Evolutionary conservation across 352 stramenopile species (phyloP).

Genomic region (Pythium graminicola): DNA sequence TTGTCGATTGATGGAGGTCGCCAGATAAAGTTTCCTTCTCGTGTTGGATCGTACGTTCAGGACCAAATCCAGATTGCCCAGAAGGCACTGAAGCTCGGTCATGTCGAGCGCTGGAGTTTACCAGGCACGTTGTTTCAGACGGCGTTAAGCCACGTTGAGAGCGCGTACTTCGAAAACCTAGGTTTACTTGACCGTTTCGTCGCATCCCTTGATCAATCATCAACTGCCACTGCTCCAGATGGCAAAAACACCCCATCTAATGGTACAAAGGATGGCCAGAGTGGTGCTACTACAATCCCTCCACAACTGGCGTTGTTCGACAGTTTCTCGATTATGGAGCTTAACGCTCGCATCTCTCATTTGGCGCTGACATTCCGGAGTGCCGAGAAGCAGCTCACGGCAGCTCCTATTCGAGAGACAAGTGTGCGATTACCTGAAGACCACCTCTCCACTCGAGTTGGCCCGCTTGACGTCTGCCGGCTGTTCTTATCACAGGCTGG

Average conservation of each 20-base stretch:
- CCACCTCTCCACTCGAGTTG: slow-evolving; percentile 45
- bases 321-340: slow-evolving; percentile 82
- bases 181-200: slow-evolving; percentile 79
- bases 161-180: slow-evolving; percentile 56
- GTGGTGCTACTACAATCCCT: slow-evolving; percentile 34
- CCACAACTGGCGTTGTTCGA: slow-evolving; percentile 77
- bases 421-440: slow-evolving; percentile 26
- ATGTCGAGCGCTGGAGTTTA: slow-evolving; percentile 22
- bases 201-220: slow-evolving; percentile 45
- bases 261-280: background rate
- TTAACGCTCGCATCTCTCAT: slow-evolving; percentile 74
- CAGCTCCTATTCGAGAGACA: slow-evolving; percentile 37
- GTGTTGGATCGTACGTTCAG: slow-evolving; percentile 47
- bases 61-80: slow-evolving; percentile 61
- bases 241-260: slow-evolving; percentile 17
- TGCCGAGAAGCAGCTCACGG: slow-evolving; percentile 25
- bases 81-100: slow-evolving; percentile 20
- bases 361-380: slow-evolving; percentile 24
- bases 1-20: slow-evolving; percentile 53
- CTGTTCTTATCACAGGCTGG: slow-evolving; percentile 75
- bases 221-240: slow-evolving; percentile 21
- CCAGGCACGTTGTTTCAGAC: slow-evolving; percentile 59
- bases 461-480: slow-evolving; percentile 70
- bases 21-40: slow-evolving; percentile 53
- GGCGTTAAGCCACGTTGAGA: slow-evolving; percentile 63